Conservation (phyloP, 257 asterid genomes). For the Solanum ossicruentum region DNA sequence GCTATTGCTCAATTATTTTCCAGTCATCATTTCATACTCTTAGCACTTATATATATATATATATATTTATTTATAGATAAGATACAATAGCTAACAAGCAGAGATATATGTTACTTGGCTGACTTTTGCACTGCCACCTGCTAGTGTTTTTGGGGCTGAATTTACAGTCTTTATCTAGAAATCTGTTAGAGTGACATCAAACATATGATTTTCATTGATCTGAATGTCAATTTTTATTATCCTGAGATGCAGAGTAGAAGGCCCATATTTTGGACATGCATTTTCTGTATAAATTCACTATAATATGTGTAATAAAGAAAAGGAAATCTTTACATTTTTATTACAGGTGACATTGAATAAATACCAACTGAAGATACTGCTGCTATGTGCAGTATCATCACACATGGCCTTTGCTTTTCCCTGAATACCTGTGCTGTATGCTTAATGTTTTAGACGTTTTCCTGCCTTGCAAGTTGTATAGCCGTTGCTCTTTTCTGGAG, state of each 20-base stretch:
- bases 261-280: neutral
- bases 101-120: neutral
- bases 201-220: neutral
- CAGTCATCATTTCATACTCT: neutral
- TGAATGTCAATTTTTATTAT: neutral
- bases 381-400: neutral
- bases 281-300: neutral
- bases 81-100: neutral
- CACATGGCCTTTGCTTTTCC: neutral
- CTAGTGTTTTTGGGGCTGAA: neutral
- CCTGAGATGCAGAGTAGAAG: neutral
- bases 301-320: neutral
- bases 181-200: neutral
- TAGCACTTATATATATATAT: neutral
- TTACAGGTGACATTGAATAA: neutral
- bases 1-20: neutral
- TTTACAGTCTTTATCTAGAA: neutral
- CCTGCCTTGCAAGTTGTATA: neutral
- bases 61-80: neutral
- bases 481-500: neutral
- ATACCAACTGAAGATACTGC: neutral
- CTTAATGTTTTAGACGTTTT: neutral
- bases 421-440: neutral
- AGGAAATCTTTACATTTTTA: neutral
- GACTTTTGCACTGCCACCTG: neutral